phyloP scores from a whole-genome alignment of 345 rosid species.

The Streptanthus diversifolius region DNA sequence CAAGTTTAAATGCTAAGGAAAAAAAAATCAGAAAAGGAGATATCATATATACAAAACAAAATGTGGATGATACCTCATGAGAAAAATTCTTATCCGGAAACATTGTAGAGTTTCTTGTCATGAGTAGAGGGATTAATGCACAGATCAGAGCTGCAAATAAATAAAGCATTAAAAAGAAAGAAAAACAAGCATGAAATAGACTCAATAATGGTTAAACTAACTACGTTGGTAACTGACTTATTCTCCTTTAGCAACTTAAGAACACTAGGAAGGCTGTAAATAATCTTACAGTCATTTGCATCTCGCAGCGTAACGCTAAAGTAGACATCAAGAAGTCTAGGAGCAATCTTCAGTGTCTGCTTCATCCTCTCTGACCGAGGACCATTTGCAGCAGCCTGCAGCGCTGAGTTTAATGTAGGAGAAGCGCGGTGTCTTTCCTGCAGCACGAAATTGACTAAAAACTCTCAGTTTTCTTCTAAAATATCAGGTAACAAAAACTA shows the following conservation, averaged over 20 bases:
- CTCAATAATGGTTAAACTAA: background rate
- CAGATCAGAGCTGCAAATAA: constrained; percentile 74
- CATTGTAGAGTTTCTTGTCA: constrained; percentile 70
- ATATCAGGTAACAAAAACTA: background rate
- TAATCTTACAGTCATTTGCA: constrained; percentile 72
- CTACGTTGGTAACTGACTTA: background rate
- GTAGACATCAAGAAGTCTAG: constrained; percentile 71
- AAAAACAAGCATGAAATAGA: background rate
- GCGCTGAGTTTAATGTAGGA: constrained; percentile 61
- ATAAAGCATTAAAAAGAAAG: background rate
- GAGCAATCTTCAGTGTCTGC: constrained; percentile 64
- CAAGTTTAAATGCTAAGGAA: background rate
- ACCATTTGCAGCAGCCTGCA: constrained; percentile 70
- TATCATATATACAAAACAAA: constrained; percentile 8
- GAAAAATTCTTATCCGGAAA: constrained; percentile 75
- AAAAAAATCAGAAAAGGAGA: background rate
- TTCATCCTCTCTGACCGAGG: constrained; percentile 72
- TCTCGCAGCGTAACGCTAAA: constrained; percentile 65
- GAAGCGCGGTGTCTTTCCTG: constrained; percentile 89
- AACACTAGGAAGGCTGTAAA: background rate
- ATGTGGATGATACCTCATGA: constrained; percentile 54
- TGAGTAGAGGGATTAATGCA: constrained; percentile 78
- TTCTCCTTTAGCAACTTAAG: background rate
- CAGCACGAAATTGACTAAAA: constrained; percentile 25
- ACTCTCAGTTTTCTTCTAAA: background rate